Evolutionary conservation across 1,284 basidiomycete genomes (phyloP).

Genomic region (Microbotryum silenes-acaulis): DNA sequence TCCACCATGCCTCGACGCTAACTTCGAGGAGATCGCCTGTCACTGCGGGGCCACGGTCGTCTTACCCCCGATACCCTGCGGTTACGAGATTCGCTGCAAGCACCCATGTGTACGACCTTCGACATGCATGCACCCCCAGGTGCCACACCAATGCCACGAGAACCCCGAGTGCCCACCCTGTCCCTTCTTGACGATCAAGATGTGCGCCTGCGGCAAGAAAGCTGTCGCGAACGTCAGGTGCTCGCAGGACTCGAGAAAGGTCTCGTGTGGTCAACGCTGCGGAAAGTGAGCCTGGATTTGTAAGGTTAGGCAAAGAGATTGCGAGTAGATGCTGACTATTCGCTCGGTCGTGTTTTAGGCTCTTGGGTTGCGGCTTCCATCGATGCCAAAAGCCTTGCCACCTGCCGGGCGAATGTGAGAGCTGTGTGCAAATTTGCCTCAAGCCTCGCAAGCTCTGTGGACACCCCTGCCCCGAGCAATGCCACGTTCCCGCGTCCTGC

Average conservation of each 20-base stretch:
- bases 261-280: constrained; percentile 72
- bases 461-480: constrained; percentile 65
- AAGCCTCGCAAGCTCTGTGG: constrained; percentile 67
- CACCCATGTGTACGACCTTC: constrained; percentile 70
- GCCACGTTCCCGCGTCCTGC: constrained; percentile 78
- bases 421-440: constrained; percentile 65
- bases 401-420: constrained; percentile 59
- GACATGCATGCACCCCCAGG: constrained; percentile 69
- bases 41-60: constrained; percentile 60
- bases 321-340: background rate
- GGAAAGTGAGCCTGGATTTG: constrained; percentile 51
- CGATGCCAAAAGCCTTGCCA: constrained; percentile 73
- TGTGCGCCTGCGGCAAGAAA: constrained; percentile 82
- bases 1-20: constrained; percentile 69
- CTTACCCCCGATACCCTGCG: constrained; percentile 67
- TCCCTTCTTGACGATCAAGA: constrained; percentile 63
- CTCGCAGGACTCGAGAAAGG: constrained; percentile 59
- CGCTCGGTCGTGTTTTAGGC: constrained; percentile 38
- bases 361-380: constrained; percentile 75
- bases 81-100: constrained; percentile 62
- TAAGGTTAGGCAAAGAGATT: background rate
- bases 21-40: constrained; percentile 83
- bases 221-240: constrained; percentile 56
- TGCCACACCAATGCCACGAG: constrained; percentile 72
- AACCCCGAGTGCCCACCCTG: constrained; percentile 68